These are phyloP conservation scores for Curvularia spicifera DNA, from an alignment of 2,329 filamentous ascomycete species.

Conservation along the genomic window DNA sequence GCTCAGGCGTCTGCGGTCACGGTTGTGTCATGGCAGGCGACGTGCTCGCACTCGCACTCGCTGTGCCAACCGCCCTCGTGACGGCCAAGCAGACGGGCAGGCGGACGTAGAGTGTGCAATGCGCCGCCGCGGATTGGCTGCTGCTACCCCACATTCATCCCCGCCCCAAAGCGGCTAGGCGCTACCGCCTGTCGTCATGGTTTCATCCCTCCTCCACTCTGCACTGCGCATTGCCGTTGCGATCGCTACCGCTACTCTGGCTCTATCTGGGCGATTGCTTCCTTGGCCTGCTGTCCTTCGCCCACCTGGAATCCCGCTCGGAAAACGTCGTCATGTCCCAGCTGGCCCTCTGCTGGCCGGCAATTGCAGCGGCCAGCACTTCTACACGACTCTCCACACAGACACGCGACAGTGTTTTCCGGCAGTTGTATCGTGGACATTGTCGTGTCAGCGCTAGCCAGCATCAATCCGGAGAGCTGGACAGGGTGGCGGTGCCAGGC, in stretches of 20 bases:
- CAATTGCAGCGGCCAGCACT: neutral
- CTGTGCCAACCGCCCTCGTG: conserved; percentile 18
- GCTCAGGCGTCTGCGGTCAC: conserved; percentile 13
- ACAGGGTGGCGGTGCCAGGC: neutral
- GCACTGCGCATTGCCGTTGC: no score
- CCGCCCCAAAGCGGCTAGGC: conserved; percentile 29
- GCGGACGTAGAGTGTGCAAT: conserved; percentile 11
- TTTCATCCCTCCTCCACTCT: neutral
- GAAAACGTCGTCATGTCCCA: neutral
- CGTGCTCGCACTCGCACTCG: neutral
- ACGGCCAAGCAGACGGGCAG: conserved; percentile 7
- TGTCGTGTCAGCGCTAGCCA: conserved; percentile 1
- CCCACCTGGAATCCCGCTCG: no score
- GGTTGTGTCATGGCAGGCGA: conserved; percentile 20
- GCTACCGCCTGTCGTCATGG: conserved; percentile 28
- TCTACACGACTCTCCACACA: neutral
- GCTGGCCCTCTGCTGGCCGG: neutral
- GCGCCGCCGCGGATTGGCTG: conserved; percentile 20
- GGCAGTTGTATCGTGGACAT: neutral
- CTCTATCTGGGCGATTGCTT: neutral
- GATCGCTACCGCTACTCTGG: neutral
- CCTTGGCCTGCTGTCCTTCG: neutral
- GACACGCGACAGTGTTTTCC: neutral
- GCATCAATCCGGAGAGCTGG: neutral
- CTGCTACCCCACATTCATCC: conserved; percentile 21